Evolutionary conservation across 148 eudicot genomes (phyloP).

Genomic region (Rheum nobile): DNA sequence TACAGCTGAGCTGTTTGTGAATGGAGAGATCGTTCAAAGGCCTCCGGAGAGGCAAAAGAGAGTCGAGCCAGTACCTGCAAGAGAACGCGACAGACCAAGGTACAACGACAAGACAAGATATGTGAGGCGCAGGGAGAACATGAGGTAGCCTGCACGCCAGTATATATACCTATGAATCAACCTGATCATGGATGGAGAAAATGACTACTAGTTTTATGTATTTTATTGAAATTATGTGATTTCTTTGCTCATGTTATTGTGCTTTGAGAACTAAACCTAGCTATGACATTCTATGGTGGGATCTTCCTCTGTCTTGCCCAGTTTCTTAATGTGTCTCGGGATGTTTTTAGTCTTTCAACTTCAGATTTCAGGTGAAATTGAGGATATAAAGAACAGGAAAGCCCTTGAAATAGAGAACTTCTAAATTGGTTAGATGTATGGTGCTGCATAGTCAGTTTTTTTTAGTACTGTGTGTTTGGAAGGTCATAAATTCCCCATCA

Average conservation of each 20-base stretch:
- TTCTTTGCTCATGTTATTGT: neutral
- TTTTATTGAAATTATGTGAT: neutral
- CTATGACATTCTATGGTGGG: neutral
- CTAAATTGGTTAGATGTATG: too few species aligned
- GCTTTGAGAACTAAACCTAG: neutral
- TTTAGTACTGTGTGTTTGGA: neutral
- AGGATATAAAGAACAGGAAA: too few species aligned
- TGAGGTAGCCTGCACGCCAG: slow-evolving; percentile 22
- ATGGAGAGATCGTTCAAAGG: slow-evolving; percentile 94
- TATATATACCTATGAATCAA: neutral
- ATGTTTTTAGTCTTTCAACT: neutral
- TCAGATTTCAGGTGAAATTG: neutral
- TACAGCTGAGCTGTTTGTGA: slow-evolving; percentile 83
- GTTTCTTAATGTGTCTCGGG: neutral
- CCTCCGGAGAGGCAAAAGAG: slow-evolving; percentile 93
- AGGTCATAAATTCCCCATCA: neutral
- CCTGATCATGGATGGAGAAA: slow-evolving; percentile 5
- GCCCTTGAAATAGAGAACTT: too few species aligned
- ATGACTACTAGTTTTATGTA: neutral
- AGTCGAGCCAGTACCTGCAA: slow-evolving; percentile 85
- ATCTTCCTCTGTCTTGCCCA: neutral
- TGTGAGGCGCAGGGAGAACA: slow-evolving; percentile 67
- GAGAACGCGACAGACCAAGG: slow-evolving; percentile 85
- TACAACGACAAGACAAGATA: slow-evolving; percentile 84
- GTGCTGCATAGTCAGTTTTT: too few species aligned